Evolutionary conservation across 495 filamentous ascomycete genomes (phyloP), one percentile per base, ranked within the genome.

Genomic region (Aspergillus nidulans): DNA sequence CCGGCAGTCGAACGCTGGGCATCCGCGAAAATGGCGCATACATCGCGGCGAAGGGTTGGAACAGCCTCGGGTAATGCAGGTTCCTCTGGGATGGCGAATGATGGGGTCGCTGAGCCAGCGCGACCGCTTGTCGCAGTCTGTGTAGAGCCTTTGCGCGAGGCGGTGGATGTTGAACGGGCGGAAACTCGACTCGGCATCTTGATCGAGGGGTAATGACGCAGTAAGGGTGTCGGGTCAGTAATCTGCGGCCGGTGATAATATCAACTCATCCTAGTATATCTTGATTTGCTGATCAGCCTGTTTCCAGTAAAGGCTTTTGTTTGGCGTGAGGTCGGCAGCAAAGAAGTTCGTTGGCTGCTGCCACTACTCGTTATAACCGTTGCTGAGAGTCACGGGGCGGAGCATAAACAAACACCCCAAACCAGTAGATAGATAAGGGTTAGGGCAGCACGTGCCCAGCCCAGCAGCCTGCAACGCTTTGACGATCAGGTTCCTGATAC

Each of bases 1-100:
- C 87, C 87, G 0, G 91, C 90, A 0, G 89, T 92, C 12, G 87
- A 90, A 57, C 85, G 83, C 67, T 97, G 95, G 20, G 92, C 89
- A 61, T 96, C 90, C 44, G 79, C 81, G 63, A 97, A 97, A 24
- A 96, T 82, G 56, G 78, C 68, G 64, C 85, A 90, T 42, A 96
- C 81, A 64, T 89, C 86, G 28, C 76, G 78, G 63, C 92, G 88
- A 54, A 97, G 75, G 19, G 76, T 80, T 48, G 83, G 89, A 21
- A 82, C 75, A 44, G 85, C 61, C 61, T 69, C 61, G 19, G 74
- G 74, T 26, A 71, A 53, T 44, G 73, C 76, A 7, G 84, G 81
- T 72, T 96, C 91, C 56, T 86, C 79, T 34, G 91, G 89, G 38
- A 90, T 72, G 38, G 85, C 82, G 61, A 81, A 65, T 28, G 78